These are phyloP conservation scores for Microascus cirrosus DNA, from an alignment of 2,329 filamentous ascomycete species.

Conservation along the genomic window DNA sequence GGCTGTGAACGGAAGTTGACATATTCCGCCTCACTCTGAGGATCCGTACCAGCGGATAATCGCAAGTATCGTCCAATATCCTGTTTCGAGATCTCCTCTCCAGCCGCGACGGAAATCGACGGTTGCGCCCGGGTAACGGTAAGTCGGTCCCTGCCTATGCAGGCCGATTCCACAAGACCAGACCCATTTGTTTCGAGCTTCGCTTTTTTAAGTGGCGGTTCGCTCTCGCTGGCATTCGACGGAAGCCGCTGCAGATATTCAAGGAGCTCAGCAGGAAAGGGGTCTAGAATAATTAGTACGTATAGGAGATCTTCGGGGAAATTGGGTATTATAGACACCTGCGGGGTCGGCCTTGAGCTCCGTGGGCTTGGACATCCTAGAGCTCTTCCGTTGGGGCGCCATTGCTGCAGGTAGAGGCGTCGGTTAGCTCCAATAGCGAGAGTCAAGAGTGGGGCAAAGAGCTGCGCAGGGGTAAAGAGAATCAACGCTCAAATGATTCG, in stretches of 20 bases:
- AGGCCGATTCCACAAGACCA: neutral
- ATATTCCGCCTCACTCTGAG: neutral
- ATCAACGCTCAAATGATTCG: neutral
- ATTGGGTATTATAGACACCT: neutral
- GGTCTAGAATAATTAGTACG: conserved; percentile 8
- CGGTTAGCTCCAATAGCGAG: neutral
- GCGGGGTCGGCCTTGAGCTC: neutral
- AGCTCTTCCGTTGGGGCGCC: neutral
- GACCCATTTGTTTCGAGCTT: neutral
- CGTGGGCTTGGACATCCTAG: neutral
- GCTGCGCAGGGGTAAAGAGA: neutral
- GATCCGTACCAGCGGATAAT: neutral
- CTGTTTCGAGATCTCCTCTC: neutral
- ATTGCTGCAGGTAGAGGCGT: neutral
- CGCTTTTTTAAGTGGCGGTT: neutral
- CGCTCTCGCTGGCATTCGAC: conserved; percentile 6
- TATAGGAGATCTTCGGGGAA: neutral
- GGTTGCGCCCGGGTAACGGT: neutral
- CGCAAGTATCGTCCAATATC: neutral
- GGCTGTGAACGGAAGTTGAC: neutral
- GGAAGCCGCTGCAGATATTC: conserved; percentile 12
- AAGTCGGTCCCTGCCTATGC: neutral
- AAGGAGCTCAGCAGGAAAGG: conserved; percentile 13
- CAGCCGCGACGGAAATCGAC: too few relatives aligned
- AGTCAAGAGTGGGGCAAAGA: neutral